Conservation (phyloP, 352 stramenopile species). For the Globisporangium paroecandrum region DNA sequence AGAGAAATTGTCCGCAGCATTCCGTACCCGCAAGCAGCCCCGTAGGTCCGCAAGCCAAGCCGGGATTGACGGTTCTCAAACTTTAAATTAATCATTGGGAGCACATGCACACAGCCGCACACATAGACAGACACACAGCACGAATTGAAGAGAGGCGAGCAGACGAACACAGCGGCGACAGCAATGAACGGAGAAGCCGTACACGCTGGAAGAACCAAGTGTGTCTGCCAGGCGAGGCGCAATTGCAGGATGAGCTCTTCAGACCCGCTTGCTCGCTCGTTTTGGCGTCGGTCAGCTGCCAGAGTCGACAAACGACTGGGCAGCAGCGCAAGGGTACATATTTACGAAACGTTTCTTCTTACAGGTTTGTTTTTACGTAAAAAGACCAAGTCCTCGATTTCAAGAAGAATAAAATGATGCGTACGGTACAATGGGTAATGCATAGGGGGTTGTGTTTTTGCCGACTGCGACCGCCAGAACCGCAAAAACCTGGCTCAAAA, state of each 20-base stretch:
- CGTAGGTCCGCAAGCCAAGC: constrained; percentile 12
- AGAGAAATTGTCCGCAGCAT: constrained; percentile 72
- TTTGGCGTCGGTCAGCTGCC: not conserved
- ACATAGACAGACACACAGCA: not conserved
- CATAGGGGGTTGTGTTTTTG: not conserved
- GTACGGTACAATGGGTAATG: not conserved
- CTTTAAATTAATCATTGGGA: constrained; percentile 80
- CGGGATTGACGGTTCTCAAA: constrained; percentile 82
- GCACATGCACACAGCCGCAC: constrained; percentile 12
- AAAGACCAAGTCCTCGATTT: not conserved
- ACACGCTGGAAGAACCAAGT: not conserved
- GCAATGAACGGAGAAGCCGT: not conserved
- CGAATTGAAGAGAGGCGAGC: not conserved
- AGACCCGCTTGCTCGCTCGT: not conserved
- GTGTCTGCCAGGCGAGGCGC: not conserved
- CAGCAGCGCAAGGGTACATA: not conserved
- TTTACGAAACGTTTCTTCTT: not conserved
- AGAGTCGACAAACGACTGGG: constrained; percentile 4
- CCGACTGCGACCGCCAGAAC: not conserved
- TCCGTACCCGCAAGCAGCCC: constrained; percentile 1
- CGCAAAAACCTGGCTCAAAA: not conserved
- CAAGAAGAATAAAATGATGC: not conserved
- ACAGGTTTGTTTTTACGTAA: constrained; percentile 2
- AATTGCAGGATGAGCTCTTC: constrained; percentile 7
- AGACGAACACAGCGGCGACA: not conserved